Base-by-base conservation (phyloP, 2,329 filamentous ascomycete genomes). In the Diaporthe nobilis region DNA sequence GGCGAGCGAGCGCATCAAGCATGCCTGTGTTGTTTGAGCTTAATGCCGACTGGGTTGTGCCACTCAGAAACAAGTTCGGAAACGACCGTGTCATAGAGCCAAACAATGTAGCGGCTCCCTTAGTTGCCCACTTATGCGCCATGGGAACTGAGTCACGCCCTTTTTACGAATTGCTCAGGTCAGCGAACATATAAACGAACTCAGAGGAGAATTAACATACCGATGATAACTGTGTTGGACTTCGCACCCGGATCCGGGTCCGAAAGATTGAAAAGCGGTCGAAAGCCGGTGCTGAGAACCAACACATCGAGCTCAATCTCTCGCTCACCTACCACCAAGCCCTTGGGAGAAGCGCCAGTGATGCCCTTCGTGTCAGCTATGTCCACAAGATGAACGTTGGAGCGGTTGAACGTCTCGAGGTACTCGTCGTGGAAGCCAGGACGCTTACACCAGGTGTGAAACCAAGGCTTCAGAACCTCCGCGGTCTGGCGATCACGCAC, bases 371-470 rank as follows among this genome's bases (percentile, higher is more conserved):
- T 86, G n/a, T 85, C 78, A 0, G 87, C 89, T 47, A 51, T 67
- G 77, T 90, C 87, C 5, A 90, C 81, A 0, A 90, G 84, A 2
- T 81, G 82, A 2, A 90, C 88, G 74, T 88, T 87, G 0, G 81
- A 77, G 20, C 77, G 80, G 77, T 90, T 90, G 85, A 90, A 90
- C 0, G 84, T 78, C 0, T 80, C 75, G 0, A 90, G 83, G 73
- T 87, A 89, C 10, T 86, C 84, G 74, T 89, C 86, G 77, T 88
- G 87, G 79, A 89, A 90, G 70, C 82, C 84, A 0, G 89, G 88
- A 0, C 88, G 84, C 77, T 90, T 90, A 81, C 88, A 90, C 83
- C 85, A 88, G 1, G 81, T 81, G 1, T 84, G 83, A 79, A 89
- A 90, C 86, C 87, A 90, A 0, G 88, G 83, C 77, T 88, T 87